These are phyloP conservation scores for Dactylella cylindrospora DNA, from an alignment of 2,329 filamentous ascomycete genomes.

Conservation along the genomic window DNA sequence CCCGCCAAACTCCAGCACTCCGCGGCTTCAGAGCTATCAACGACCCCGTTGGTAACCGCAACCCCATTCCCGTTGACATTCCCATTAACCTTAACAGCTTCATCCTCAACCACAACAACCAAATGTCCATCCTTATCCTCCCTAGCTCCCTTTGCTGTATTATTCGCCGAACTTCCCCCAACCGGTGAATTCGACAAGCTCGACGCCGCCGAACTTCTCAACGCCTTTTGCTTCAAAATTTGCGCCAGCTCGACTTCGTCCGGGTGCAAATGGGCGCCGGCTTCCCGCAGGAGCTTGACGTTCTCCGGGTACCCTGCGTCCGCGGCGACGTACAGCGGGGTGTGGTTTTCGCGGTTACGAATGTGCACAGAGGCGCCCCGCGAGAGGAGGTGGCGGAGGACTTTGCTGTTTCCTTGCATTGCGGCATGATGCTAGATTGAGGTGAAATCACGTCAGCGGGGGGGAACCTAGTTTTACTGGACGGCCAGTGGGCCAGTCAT, in stretches of 20 bases:
- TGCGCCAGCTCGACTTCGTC: slow-evolving; percentile 53
- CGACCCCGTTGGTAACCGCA: slow-evolving; percentile 22
- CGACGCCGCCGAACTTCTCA: slow-evolving; percentile 32
- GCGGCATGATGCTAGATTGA: slow-evolving; percentile 51
- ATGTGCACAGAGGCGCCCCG: slow-evolving; percentile 68
- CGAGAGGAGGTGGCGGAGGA: slow-evolving; percentile 62
- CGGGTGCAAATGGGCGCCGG: slow-evolving; percentile 63
- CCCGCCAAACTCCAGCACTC: slow-evolving; percentile 47
- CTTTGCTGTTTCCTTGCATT: slow-evolving; percentile 56
- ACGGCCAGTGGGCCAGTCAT: background rate
- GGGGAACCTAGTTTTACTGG: slow-evolving; percentile 3
- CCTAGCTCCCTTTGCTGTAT: background rate
- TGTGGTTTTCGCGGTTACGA: slow-evolving; percentile 66
- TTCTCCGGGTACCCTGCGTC: slow-evolving; percentile 61
- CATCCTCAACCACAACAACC: slow-evolving; percentile 16
- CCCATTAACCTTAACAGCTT: slow-evolving; percentile 19
- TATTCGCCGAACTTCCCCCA: slow-evolving; percentile 22
- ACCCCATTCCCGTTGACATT: slow-evolving; percentile 16
- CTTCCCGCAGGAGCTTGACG: slow-evolving; percentile 60
- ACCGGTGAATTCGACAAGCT: slow-evolving; percentile 34
- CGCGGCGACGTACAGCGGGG: slow-evolving; percentile 65
- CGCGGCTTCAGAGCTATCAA: slow-evolving; percentile 40
- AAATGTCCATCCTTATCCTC: slow-evolving; percentile 8
- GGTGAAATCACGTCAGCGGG: slow-evolving; percentile 30
- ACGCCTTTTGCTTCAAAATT: slow-evolving; percentile 41